Evolutionary conservation across 306 rosid species (phyloP), one percentile per base, ranked within the genome.

Genomic region (Lagenaria siceraria): DNA sequence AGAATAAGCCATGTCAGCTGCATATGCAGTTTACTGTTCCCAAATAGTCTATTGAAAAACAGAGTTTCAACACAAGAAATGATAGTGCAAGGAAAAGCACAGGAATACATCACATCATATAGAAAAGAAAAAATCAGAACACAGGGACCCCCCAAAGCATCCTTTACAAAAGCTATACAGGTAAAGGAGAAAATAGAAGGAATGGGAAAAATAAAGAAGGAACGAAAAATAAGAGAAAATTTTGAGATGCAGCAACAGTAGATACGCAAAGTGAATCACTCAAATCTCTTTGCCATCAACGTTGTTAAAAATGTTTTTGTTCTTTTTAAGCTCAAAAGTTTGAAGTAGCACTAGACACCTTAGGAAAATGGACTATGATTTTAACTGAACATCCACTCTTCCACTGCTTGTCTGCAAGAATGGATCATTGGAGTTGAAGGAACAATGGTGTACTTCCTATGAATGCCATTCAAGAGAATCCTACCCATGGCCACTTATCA

Each of bases 1-100:
- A 76, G 49, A 81, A 64, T 9, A 76, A 42, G 53, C 53, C 36
- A 70, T 22, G 84, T 84, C 60, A 87, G 48, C 35, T 59, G 31
- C 38, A 19, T 54, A 55, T 62, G 38, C 36, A 68, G 75, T 21
- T 21, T 42, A 12, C 54, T 22, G 21, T 48, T 71, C 14, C 38
- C 56, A 49, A 71, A 48, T 7, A 8, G 58, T 48, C 7, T 21
- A 17, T 46, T 27, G 58, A 48, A 71, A 70, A 27, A 25, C 22
- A 15, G 8, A 42, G 22, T 42, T 71, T 49, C 76, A 18, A 42
- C 3, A 71, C 18, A 42, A 48, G 42, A 24, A 8, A 27, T 24
- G 22, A 70, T 24, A 24, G 38, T 46, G 22, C 21, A 71, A 69
- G 58, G 40, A 42, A 43, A 69, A 25, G 13, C 75, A 24, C 56